Evolutionary conservation across 495 filamentous ascomycete genomes (phyloP), one percentile per base, ranked within the genome.

Genomic region (Talaromyces adpressus): DNA sequence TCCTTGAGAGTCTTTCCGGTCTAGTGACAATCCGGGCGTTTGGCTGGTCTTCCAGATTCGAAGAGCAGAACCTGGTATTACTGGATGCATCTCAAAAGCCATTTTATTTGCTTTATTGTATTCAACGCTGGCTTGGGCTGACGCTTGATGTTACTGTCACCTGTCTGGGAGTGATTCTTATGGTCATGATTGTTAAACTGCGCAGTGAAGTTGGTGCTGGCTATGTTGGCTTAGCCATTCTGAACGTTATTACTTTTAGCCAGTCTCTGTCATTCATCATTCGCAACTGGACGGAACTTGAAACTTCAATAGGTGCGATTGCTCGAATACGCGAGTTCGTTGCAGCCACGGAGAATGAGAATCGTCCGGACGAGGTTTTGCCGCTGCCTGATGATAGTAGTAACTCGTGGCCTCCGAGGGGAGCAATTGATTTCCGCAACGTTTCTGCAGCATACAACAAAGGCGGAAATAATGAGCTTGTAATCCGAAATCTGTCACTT

Each of bases 11-110:
- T 0, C 75, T 91, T 2, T 79, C 80, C 0, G 91, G 90, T 9
- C 79, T 91, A 0, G 70, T 83, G 25, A 91, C 86, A 12, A 90
- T 94, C 61, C 85, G 90, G 6, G 85, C 87, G 0, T 92, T 88
- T 69, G 83, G 81, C 57, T 90, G 89, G 77, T 68, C 76, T 0
- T 71, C 82, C 32, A 73, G 78, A 1, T 90, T 87, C 64, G 78
- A 85, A 59, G 72, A 79, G 2, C 74, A 80, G 41, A 89, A 88
- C 82, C 81, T 81, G 65, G 62, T 66, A 45, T 79, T 81, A 49
- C 76, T 92, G 5, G 86, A 92, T 68, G 73, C 59, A 79, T 85
- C 75, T 64, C 81, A 67, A 72, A 78, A 47, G 70, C 85, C 60
- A 75, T 79, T 30, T 82, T 85, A 86, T 62, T 76, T 83, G 84